Percentiles rank a stretch among this genome's conserved stretches.
Conservation (phyloP, 2,329 filamentous ascomycete species). For the Botryosphaeria dothidea region DNA sequence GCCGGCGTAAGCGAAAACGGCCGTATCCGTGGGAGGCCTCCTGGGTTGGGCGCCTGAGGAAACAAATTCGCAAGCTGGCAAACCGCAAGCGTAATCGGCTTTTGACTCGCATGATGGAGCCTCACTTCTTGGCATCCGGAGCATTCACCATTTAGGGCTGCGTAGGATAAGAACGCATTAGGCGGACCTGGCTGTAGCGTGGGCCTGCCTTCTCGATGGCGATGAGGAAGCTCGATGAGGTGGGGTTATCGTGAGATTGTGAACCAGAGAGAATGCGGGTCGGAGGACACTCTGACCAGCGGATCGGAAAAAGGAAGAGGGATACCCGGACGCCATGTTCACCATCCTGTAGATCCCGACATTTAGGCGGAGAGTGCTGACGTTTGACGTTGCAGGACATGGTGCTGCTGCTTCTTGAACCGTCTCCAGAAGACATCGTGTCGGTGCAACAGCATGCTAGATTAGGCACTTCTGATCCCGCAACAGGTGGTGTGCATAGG, state of each 20-base stretch:
- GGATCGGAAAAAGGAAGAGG: background rate
- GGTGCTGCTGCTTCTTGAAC: no score
- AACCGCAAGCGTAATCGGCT: background rate
- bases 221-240: background rate
- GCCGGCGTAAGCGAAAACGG: background rate
- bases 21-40: background rate
- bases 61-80: background rate
- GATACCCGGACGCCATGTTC: background rate
- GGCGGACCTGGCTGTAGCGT: background rate
- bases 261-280: constrained; percentile 8
- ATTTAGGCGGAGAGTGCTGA: background rate
- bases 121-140: background rate
- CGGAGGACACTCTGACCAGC: constrained; percentile 3
- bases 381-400: background rate
- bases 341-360: constrained; percentile 1
- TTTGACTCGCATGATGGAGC: constrained; percentile 6
- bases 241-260: background rate
- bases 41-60: background rate
- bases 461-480: background rate
- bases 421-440: background rate
- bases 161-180: background rate
- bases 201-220: background rate
- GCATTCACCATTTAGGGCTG: background rate
- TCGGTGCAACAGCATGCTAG: background rate
- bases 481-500: background rate